Evolutionary conservation across 2,329 filamentous ascomycete species (phyloP), one percentile per base, ranked within the genome.

Genomic region (Penicillium expansum): DNA sequence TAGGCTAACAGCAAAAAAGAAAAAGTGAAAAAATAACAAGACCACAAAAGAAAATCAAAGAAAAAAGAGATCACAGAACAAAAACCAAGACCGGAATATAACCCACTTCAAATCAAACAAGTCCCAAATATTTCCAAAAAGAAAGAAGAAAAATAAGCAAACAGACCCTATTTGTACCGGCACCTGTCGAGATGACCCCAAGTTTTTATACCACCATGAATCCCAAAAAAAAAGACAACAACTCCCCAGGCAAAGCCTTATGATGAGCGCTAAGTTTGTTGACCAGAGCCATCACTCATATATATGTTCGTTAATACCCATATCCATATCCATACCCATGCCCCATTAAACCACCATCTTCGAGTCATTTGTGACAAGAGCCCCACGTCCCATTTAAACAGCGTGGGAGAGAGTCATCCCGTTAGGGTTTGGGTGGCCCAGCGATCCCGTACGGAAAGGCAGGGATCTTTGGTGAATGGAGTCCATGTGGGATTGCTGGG

Each of bases 391-490:
- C 51, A 32, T 47, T 52, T 61, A 67, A 41, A 54, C 63, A 29
- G 47, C 22, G 52, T 66, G 64, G 45, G 62, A 56, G 48, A 65
- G 50, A 49, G 63, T 53, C 43, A 64, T 20, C n/a, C 62, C 65
- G n/a, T 69, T 63, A 4, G 67, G 66, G 50, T 69, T 64, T 7
- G 67, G 67, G 52, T 71, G 71, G 16, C 66, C 68, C 29, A 73
- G 49, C 2, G 67, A 74, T 24, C 69, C 71, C 14, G 66, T 69
- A 35, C 69, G 71, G 56, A 73, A 73, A 14, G 70, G 61, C 30
- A 66, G 47, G 16, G 59, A 55, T 32, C 65, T 61, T 48, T 64
- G 52, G 41, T 51, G 47, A 29, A 64, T 52, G 0, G 61, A 48
- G 10, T 68, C 68, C 49, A 45, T 35, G 16, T 52, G 49, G 16